Evolutionary conservation across 106 monocot species (phyloP).

Genomic region (Phalaenopsis aphrodite): DNA sequence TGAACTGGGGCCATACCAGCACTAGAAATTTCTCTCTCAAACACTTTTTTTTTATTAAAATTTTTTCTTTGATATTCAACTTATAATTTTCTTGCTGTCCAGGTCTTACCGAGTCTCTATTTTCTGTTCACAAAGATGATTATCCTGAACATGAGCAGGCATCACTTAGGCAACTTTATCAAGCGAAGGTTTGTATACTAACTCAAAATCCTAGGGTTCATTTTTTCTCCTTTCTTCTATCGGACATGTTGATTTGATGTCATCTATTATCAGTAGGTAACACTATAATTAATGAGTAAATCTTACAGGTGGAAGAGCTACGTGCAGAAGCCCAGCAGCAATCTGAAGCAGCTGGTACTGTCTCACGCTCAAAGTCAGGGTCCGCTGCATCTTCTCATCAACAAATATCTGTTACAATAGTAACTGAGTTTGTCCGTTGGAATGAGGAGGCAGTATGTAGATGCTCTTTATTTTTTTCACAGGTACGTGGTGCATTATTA

Average conservation of each 20-base stretch:
- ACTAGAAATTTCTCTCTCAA: background rate
- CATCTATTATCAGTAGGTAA: background rate
- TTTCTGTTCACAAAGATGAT: conserved; percentile 83
- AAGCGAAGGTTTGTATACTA: conserved; percentile 50
- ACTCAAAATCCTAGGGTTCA: background rate
- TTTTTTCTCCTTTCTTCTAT: background rate
- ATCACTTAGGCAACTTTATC: conserved; percentile 79
- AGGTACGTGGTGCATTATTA: conserved; percentile 40
- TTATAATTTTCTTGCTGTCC: conserved; percentile 6
- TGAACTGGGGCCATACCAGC: background rate
- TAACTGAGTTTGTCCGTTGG: conserved; percentile 97
- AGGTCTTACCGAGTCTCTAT: conserved; percentile 95
- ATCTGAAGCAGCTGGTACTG: conserved; percentile 66
- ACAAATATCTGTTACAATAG: conserved; percentile 94
- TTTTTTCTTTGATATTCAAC: background rate
- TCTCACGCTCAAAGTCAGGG: conserved; percentile 58
- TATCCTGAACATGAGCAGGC: conserved; percentile 96
- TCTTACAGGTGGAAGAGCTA: conserved; percentile 68
- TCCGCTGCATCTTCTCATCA: conserved; percentile 43
- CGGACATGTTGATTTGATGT: background rate
- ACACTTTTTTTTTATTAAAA: background rate
- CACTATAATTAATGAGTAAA: background rate
- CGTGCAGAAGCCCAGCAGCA: conserved; percentile 74
- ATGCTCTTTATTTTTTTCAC: conserved; percentile 80
- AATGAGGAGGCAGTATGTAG: conserved; percentile 96